A percentile compares a stretch with the other conserved stretches of the same genome.
These are phyloP conservation scores for Globisporangium nagaii DNA, from an alignment of 352 stramenopile genomes.

Conservation along the genomic window DNA sequence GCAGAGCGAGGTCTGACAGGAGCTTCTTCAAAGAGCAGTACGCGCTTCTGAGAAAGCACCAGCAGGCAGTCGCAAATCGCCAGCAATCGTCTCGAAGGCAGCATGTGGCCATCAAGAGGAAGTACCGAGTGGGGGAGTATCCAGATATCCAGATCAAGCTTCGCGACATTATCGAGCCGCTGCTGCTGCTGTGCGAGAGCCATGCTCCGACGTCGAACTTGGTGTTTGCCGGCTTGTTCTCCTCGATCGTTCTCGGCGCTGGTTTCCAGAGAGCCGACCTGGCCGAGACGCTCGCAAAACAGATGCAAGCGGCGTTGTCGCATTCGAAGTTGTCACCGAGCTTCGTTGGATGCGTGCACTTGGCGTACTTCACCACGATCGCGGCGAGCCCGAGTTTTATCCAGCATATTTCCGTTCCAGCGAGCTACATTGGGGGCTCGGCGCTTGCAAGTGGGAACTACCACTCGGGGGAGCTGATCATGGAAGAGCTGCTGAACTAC, in stretches of 20 bases:
- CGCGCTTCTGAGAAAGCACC: slow-evolving; percentile 40
- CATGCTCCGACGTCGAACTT: slow-evolving; percentile 36
- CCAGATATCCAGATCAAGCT: slow-evolving; percentile 79
- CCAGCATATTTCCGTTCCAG: slow-evolving; percentile 26
- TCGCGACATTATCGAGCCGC: slow-evolving; percentile 55
- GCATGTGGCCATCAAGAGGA: slow-evolving; percentile 58
- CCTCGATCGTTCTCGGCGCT: slow-evolving; percentile 29
- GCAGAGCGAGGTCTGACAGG: slow-evolving; percentile 17
- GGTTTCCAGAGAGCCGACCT: slow-evolving; percentile 16
- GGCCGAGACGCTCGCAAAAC: slow-evolving; percentile 1
- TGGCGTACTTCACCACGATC: slow-evolving; percentile 46
- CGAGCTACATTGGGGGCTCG: slow-evolving; percentile 38
- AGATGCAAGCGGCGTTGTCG: slow-evolving; percentile 3
- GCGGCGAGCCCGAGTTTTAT: slow-evolving; percentile 23
- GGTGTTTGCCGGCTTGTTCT: slow-evolving; percentile 41
- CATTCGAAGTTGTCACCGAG: slow-evolving; percentile 9
- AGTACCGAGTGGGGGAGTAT: slow-evolving; percentile 64
- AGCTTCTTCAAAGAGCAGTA: slow-evolving; percentile 64
- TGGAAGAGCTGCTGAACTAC: slow-evolving; percentile 64
- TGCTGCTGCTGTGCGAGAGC: slow-evolving; percentile 55
- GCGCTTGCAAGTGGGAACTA: slow-evolving; percentile 56
- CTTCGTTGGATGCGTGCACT: slow-evolving; percentile 29
- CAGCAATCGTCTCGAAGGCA: slow-evolving; percentile 41
- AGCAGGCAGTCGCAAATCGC: slow-evolving; percentile 46
- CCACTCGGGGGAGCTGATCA: slow-evolving; percentile 49